Conservation (phyloP, 2,329 filamentous ascomycete genomes). For the Fonsecaea erecta region DNA sequence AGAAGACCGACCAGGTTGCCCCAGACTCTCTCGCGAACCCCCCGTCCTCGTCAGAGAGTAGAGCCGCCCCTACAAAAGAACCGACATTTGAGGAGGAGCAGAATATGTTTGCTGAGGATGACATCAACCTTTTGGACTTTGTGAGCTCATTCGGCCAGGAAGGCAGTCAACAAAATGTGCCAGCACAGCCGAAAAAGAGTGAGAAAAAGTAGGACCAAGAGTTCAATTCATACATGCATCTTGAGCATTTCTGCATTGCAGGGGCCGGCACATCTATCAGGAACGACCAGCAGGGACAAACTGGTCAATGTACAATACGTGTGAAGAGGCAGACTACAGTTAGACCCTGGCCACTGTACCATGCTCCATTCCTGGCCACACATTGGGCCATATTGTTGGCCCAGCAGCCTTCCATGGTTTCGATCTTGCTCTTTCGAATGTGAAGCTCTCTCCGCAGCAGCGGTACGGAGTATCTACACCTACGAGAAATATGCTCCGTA, state of each 20-base stretch:
- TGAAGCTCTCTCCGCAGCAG: not conserved
- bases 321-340: not conserved
- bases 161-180: constrained; percentile 36
- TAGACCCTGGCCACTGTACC: not conserved
- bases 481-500: not conserved
- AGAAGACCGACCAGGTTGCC: constrained; percentile 37
- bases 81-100: constrained; percentile 51
- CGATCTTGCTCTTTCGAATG: not conserved
- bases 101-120: constrained; percentile 52
- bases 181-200: constrained; percentile 39
- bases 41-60: constrained; percentile 36
- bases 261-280: not conserved
- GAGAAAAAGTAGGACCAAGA: constrained; percentile 30
- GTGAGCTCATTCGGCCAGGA: constrained; percentile 57
- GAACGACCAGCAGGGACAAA: not conserved
- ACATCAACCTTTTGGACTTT: constrained; percentile 63
- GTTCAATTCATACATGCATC: not conserved
- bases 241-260: not conserved
- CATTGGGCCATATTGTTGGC: not conserved
- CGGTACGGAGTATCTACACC: not conserved
- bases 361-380: not conserved
- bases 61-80: constrained; percentile 47
- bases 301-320: not conserved
- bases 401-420: not conserved
- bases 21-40: not conserved